Evolutionary conservation across 139 green algal species (phyloP), one percentile per base, ranked within the genome.

Genomic region (Coccomyxa sp.): DNA sequence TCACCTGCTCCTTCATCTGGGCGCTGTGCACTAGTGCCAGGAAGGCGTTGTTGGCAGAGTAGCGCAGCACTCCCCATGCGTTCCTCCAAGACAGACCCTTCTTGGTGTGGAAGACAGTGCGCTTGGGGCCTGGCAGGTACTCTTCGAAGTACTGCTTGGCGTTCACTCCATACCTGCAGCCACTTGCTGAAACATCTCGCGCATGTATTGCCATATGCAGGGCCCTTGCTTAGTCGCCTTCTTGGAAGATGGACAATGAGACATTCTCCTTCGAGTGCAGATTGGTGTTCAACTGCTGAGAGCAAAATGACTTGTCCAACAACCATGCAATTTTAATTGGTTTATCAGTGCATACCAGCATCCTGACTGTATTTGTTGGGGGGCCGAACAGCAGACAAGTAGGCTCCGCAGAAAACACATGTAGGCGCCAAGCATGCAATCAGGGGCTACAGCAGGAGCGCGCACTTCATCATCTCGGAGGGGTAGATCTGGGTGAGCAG

Each of bases 11-110:
- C 16, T 83, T 57, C 15, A 84, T 58, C 71, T 84, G 81, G 18
- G 45, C 16, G 17, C 76, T 14, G 30, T 81, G 60, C n/a, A 81
- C 76, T 4, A 79, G 23, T 3, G 76, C 76, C 17, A 85, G 28
- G 59, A 82, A 81, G n/a, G 82, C 82, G 0, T 51, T 57, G 76
- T 85, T 85, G 58, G 82, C 75, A 68, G 76, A 38, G 28, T 79
- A 82, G 21, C 82, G 82, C 63, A 81, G 58, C 45, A 68, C 58
- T 30, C 82, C 82, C 79, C 79, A 82, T 59, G 79, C 79, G 11
- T 74, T 82, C 79, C 79, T 71, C 79, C 79, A 80, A 1, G 76
- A 28, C 32, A 80, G 76, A 13, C 76, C 76, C 25, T 60, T 80
- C 25, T 59, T 63, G 32, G 76, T 80, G 25, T 80, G 76, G 17